Percentiles rank a stretch among this genome's conserved stretches.
phyloP scores from a whole-genome alignment of 306 rosid species.

The Cucurbita pepo region DNA sequence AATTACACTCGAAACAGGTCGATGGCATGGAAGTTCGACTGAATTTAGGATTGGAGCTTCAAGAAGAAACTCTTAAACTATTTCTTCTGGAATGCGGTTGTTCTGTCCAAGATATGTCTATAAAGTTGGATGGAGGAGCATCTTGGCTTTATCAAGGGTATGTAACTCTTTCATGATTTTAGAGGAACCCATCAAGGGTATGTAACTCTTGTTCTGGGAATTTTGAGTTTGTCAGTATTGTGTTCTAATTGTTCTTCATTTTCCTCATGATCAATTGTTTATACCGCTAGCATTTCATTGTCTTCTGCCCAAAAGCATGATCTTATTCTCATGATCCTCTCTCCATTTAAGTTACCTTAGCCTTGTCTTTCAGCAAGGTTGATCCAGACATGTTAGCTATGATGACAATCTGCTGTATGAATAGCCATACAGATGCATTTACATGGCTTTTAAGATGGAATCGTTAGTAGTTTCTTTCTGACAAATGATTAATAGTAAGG shows the following conservation, averaged over 20 bases:
- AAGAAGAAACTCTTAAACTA: slow-evolving; percentile 60
- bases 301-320: neutral
- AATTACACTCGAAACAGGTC: slow-evolving; percentile 42
- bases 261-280: neutral
- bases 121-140: slow-evolving; percentile 82
- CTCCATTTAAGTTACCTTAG: neutral
- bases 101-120: slow-evolving; percentile 49
- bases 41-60: slow-evolving; percentile 53
- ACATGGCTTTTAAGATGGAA: neutral
- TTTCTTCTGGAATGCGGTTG: slow-evolving; percentile 47
- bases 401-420: neutral
- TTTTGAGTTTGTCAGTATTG: neutral
- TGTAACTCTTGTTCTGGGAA: neutral
- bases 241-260: neutral
- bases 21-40: slow-evolving; percentile 75
- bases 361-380: neutral
- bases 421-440: neutral
- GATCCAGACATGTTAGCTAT: neutral
- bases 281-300: neutral
- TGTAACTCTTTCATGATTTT: neutral
- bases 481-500: neutral
- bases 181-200: neutral
- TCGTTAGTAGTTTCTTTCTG: neutral
- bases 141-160: slow-evolving; percentile 99
- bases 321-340: neutral